Base-by-base conservation (phyloP, 441 rosid species). In the Isatis lusitanica region DNA sequence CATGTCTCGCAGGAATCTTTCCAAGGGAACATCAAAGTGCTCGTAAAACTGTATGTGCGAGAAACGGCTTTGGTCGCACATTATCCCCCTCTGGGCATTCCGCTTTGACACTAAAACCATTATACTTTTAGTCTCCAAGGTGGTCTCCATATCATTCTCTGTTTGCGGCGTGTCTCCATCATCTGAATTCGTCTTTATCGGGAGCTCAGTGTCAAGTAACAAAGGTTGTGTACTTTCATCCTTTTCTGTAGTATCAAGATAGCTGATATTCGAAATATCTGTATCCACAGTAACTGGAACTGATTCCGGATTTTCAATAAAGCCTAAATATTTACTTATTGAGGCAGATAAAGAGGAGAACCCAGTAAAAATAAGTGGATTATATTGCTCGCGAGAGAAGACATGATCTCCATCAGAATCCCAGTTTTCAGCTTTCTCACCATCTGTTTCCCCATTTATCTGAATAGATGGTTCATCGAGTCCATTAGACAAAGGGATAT, bases 1-100 rank as follows among this genome's bases (percentile, higher is more conserved):
- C 82, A 95, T 90, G 57, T 91, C 92, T 46, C 71, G 88, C 66
- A 95, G 90, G 86, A 95, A 95, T 80, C 71, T 91, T 63, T 97
- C 96, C 57, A 95, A 90, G 42, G 98, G 98, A 71, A 88, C 75
- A 81, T 95, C 99, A 43, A 86, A 95, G 79, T 90, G 85, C 80
- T 74, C 85, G 85, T 95, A 95, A 87, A 93, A 95, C 82, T 82
- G 84, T 63, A 95, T 95, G 75, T 90, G 99, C 67, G 97, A 93
- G 80, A 93, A 91, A 84, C 83, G 99, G 84, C 90, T 93, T 73
- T 93, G 97, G 82, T 91, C 92, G 70, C 99, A 95, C 51, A 91
- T 74, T 58, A 82, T 84, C 69, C 95, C 97, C 74, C 47, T 85
- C 12, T 63, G 58, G 31, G 86, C 83, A 84, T 93, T 93, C 66